Evolutionary conservation across 345 rosid species (phyloP), one percentile per base, ranked within the genome.

Genomic region (Aquilaria yunnanensis): DNA sequence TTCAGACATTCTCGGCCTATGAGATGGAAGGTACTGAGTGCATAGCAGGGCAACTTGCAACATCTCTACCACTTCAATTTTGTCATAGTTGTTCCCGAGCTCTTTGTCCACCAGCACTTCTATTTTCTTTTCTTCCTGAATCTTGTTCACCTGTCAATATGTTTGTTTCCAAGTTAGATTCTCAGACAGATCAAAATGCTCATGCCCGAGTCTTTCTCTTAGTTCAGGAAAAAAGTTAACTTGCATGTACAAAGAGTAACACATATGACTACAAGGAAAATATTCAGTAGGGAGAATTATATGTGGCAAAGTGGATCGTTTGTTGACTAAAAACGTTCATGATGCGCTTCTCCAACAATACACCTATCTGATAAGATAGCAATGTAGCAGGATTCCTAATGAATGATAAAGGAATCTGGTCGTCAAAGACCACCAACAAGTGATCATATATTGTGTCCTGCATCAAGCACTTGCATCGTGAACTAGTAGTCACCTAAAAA

Each of bases 1-100:
- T 56, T 89, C 93, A 0, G 96, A 87, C 96, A 87, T 92, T 66
- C 82, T 92, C 1, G 97, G 98, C 5, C 98, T 86, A 62, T 92
- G 96, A 37, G 90, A 80, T 1, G 96, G 98, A 59, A 90, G 77
- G 76, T 73, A 81, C 65, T 92, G 97, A 65, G 91, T 89, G 81
- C 98, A 89, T 1, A 92, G 79, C 14, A 92, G 75, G 10, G 91
- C 96, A 68, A 87, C 97, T 73, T 92, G 97, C 9, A 92, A 71
- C 85, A 92, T 87, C 81, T 92, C 98, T 29, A 85, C 96, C 16
- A 85, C 86, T 61, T 92, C 96, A 14, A 89, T 85, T 58, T 68
- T 58, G 57, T 89, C 96, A 41, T 84, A 92, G 71, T 54, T 89
- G 67, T 72, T 81, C 12, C 81, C 83, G 0, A 92, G 80, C 75